phyloP scores from a whole-genome alignment of 1,284 basidiomycete species.

The Garcileccinum viscosum region DNA sequence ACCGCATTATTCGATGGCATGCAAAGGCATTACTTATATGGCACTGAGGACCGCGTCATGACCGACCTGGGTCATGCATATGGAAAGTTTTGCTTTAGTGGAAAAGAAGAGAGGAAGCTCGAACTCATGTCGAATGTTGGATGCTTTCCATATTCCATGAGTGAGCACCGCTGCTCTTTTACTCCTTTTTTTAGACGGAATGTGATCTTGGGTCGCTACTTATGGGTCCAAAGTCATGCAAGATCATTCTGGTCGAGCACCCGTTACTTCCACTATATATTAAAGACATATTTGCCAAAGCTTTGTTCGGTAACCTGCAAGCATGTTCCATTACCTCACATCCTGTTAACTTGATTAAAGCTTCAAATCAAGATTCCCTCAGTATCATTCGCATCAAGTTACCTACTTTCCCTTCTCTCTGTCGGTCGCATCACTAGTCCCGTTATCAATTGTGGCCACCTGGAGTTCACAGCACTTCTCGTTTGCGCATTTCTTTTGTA shows the following conservation, averaged over 20 bases:
- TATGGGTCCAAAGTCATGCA: conserved; percentile 91
- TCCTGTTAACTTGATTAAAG: not conserved
- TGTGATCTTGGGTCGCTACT: conserved; percentile 73
- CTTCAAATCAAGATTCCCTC: conserved; percentile 79
- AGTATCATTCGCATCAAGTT: conserved; percentile 89
- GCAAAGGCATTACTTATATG: conserved; percentile 80
- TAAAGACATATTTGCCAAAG: conserved; percentile 86
- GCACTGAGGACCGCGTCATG: conserved; percentile 84
- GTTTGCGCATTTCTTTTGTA: conserved; percentile 52
- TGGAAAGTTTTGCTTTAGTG: conserved; percentile 92
- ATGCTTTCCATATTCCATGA: conserved; percentile 84
- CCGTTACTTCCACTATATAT: conserved; percentile 85
- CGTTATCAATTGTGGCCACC: conserved; percentile 90
- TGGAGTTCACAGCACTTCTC: conserved; percentile 88
- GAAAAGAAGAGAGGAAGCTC: conserved; percentile 78
- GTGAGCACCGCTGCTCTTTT: conserved; percentile 56
- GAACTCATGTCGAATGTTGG: conserved; percentile 72
- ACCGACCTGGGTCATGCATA: conserved; percentile 84
- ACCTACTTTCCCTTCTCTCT: conserved; percentile 83
- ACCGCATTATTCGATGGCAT: conserved; percentile 80
- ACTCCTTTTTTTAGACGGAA: conserved; percentile 12
- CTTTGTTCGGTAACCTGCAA: conserved; percentile 91
- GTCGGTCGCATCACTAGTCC: conserved; percentile 90
- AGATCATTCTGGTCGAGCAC: conserved; percentile 91
- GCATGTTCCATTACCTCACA: conserved; percentile 48